Evolutionary conservation across 495 filamentous ascomycete genomes (phyloP), one percentile per base, ranked within the genome.

Genomic region (Podospora fimiseda): DNA sequence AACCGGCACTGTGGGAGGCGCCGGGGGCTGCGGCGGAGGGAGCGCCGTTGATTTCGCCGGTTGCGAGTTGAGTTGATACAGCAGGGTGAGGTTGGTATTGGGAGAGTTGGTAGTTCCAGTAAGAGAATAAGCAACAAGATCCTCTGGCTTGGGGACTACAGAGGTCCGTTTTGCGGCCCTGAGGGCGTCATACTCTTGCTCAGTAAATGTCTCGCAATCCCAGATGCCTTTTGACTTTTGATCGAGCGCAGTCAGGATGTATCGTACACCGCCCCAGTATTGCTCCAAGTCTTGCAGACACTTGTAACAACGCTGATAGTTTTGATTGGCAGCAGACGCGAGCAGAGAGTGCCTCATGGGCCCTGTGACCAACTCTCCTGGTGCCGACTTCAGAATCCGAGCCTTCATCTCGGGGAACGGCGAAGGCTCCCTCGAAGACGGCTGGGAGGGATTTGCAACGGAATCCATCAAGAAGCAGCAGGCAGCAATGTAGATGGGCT

Each of bases 401-500:
- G 18, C 49, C 20, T 59, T 67, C 9, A 24, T 14, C 15, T 65
- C 67, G 1, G 63, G 57, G 1, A 70, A 61, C 16, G 76, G 76
- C 5, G 73, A 75, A n/a, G 56, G 43, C 33, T 74, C 74, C 50
- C 78, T 71, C 5, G 83, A 84, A 9, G 79, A 65, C 1, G 79
- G 75, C 18, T 79, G 72, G 14, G 81, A 82, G 7, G 73, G 67
- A 38, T 73, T 81, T 43, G 83, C 75, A n/a, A 71, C 81, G 14
- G 85, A 86, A 59, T 94, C 88, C 75, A 88, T 85, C 14, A 94
- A 70, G 57, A 94, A 94, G 4, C 88, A 88, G 61, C 88, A 91
- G 6, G 87, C 89, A 2, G 88, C 88, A 59, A 94, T 90, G 61
- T 91, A 94, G 61, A 94, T 90, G 9, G 89, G 89, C 67, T 94